These are phyloP conservation scores for Ustilago cynodontis DNA, from an alignment of 1,284 basidiomycete species.

Conservation along the genomic window DNA sequence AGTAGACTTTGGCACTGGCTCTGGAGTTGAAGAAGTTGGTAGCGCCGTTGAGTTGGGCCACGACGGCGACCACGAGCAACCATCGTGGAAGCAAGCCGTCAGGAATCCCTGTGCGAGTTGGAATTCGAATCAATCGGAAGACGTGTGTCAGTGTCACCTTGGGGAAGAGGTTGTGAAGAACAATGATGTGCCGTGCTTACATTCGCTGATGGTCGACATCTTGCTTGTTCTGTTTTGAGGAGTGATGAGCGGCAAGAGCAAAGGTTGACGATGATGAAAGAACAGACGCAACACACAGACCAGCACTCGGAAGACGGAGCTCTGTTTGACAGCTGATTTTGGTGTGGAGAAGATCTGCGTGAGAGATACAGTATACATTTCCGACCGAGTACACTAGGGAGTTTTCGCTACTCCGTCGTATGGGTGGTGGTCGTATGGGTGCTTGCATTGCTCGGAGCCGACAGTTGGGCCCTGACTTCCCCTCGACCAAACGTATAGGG, in stretches of 20 bases:
- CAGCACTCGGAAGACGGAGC: constrained; percentile 32
- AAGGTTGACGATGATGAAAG: neutral
- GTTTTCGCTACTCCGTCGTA: too few species aligned
- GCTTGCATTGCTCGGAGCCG: too few species aligned
- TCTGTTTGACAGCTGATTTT: constrained; percentile 18
- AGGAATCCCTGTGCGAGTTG: constrained; percentile 41
- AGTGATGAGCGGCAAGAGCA: neutral
- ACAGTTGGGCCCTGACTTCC: too few species aligned
- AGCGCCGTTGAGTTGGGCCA: constrained; percentile 61
- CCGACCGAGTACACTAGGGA: constrained; percentile 4
- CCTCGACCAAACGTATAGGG: too few species aligned
- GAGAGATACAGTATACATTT: too few species aligned
- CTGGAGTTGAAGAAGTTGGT: constrained; percentile 59
- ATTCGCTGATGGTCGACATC: constrained; percentile 32
- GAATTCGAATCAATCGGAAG: neutral
- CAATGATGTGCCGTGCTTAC: neutral
- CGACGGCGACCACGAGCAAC: constrained; percentile 58
- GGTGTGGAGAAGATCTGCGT: neutral
- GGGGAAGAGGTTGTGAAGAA: neutral
- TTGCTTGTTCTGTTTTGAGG: neutral
- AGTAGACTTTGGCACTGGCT: constrained; percentile 64
- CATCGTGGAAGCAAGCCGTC: constrained; percentile 61
- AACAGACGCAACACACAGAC: constrained; percentile 8
- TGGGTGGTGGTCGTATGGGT: too few species aligned
- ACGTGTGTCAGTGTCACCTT: neutral